phyloP scores from a whole-genome alignment of 2,329 filamentous ascomycete genomes.

The Nemania sp. region DNA sequence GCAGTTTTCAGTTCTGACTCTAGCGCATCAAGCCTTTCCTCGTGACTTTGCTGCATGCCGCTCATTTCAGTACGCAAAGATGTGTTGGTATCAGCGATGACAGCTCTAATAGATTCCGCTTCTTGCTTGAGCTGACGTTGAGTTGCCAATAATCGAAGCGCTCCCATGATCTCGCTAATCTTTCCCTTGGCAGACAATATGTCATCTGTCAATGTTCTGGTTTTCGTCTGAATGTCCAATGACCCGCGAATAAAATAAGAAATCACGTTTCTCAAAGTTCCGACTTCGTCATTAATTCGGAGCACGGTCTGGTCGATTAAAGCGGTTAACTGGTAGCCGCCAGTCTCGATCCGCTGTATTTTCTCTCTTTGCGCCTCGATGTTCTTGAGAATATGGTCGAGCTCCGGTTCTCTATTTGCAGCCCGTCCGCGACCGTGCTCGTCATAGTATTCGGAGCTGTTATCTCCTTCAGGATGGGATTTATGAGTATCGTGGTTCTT shows the following conservation, averaged over 20 bases:
- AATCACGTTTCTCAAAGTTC: constrained; percentile 39
- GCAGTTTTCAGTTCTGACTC: constrained; percentile 13
- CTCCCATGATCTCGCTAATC: constrained; percentile 27
- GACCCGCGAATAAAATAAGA: constrained; percentile 34
- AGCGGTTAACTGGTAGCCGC: constrained; percentile 44
- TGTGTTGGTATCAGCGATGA: constrained; percentile 32
- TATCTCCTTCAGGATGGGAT: neutral
- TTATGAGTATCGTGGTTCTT: constrained; percentile 25
- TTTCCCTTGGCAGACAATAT: constrained; percentile 36
- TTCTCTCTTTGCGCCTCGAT: constrained; percentile 42
- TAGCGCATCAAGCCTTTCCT: constrained; percentile 16
- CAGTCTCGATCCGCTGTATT: constrained; percentile 43
- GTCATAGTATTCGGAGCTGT: neutral
- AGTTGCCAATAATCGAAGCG: constrained; percentile 6
- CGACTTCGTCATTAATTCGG: constrained; percentile 42
- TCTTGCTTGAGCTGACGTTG: constrained; percentile 21
- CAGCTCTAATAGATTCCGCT: constrained; percentile 19
- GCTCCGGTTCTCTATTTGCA: constrained; percentile 21
- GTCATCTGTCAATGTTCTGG: constrained; percentile 28
- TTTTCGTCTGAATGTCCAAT: constrained; percentile 3
- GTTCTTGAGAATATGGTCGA: constrained; percentile 40
- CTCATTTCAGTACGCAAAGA: constrained; percentile 24
- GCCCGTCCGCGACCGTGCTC: constrained; percentile 5
- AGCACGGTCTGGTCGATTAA: constrained; percentile 42
- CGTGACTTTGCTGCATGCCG: constrained; percentile 5